A percentile compares a stretch with the other conserved stretches of the same genome.
Conservation (phyloP, 805 yeast species). For the Kluyveromyces lactis region DNA sequence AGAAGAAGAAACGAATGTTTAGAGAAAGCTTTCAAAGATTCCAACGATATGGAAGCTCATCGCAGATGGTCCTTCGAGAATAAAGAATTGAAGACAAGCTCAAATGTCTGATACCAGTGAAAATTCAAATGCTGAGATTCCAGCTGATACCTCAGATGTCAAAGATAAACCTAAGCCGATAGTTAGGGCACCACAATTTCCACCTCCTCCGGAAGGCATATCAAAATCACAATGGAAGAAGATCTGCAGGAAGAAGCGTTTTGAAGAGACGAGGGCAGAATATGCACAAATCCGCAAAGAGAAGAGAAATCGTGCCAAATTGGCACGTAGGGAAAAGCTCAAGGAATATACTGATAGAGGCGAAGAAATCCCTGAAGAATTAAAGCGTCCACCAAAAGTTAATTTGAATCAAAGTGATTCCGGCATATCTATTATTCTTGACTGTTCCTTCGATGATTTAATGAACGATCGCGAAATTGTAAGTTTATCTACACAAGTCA, state of each 20-base stretch:
- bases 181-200: slow-evolving; percentile 14
- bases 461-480: slow-evolving; percentile 69
- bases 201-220: slow-evolving; percentile 73
- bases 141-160: background rate
- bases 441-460: slow-evolving; percentile 83
- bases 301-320: slow-evolving; percentile 42
- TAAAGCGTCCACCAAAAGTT: slow-evolving; percentile 30
- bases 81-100: too few relatives aligned
- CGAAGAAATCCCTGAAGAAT: slow-evolving; percentile 33
- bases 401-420: slow-evolving; percentile 39
- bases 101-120: background rate
- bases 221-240: slow-evolving; percentile 81
- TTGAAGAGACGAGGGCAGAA: slow-evolving; percentile 60
- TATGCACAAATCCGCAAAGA: slow-evolving; percentile 44
- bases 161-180: background rate
- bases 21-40: too few relatives aligned
- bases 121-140: background rate
- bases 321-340: slow-evolving; percentile 32
- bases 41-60: too few relatives aligned
- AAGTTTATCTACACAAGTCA: slow-evolving; percentile 71
- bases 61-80: too few relatives aligned
- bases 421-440: slow-evolving; percentile 56
- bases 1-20: too few relatives aligned
- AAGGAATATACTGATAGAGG: slow-evolving; percentile 31
- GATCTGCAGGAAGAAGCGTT: slow-evolving; percentile 45